Base-by-base conservation (phyloP, 768 basidiomycete species). In the Favolaschia claudopus region DNA sequence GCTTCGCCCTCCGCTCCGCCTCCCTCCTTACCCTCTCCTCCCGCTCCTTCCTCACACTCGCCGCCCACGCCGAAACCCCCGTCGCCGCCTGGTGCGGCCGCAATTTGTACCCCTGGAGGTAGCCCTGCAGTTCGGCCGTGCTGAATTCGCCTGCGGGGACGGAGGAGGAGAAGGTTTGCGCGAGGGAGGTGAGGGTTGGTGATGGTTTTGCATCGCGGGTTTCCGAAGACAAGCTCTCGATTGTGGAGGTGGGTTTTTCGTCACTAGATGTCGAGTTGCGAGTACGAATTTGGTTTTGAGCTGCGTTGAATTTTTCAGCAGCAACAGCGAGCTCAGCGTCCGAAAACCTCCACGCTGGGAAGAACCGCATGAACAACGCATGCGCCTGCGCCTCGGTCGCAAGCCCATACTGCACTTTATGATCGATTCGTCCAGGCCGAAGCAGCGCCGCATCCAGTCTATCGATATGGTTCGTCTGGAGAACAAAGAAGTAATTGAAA, bases 61-160 rank as follows among this genome's bases (percentile, higher is more conserved):
- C 42, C 0, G 56, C 54, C 4, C 22, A 24, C 29, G 60, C 68
- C 7, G 73, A n/a, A n/a, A 70, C 42, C 0, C 58, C 54, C 4
- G 19, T 25, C 29, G 60, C 68, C 7, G 73, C 72, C 17, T 46
- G 53, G 13, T 43, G 55, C 1, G 73, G 69, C 7, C 64, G 31
- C 31, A 53, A 62, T 51, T 70, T 72, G 54, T 59, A 60, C n/a
- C 54, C 39, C 22, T 83, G 70, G 29, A 82, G 66, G 59, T 74
- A 82, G 1, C 79, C 80, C 60, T 82, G 81, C 5, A 84, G 70
- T 39, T 80, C 77, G 5, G 82, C 80, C 3, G 78, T 73, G 40
- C 76, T 74, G 62, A 81, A 76, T 55, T 70, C 69, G 46, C 69
- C 52, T 19, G 73, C 63, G 0, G 81, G 79, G 9, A 82, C 60